Evolutionary conservation across 768 basidiomycete genomes (phyloP).

Genomic region (Termitomyces sp.): DNA sequence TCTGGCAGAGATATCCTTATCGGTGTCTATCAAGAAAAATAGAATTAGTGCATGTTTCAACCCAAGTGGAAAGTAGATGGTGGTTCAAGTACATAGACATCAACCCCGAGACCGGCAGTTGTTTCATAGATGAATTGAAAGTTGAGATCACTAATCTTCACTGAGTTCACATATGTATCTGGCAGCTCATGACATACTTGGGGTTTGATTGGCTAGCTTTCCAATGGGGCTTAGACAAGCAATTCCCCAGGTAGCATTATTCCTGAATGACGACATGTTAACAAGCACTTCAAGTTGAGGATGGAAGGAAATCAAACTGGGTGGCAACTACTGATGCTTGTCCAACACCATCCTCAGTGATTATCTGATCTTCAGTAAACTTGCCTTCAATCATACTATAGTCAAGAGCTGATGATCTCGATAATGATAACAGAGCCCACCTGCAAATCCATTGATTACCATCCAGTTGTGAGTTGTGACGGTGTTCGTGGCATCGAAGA

Average conservation of each 20-base stretch:
- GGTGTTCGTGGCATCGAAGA: too few species aligned
- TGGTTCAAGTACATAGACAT: constrained; percentile 35
- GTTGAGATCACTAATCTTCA: constrained; percentile 9
- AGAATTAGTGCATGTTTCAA: neutral
- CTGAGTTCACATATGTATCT: neutral
- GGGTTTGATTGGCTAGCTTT: constrained; percentile 19
- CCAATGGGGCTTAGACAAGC: constrained; percentile 22
- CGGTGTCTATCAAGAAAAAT: constrained; percentile 20
- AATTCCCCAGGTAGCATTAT: constrained; percentile 33
- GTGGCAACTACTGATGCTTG: constrained; percentile 16
- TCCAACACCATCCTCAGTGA: too few species aligned
- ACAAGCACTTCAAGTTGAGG: too few species aligned
- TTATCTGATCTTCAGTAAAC: constrained; percentile 14
- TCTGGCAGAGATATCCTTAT: neutral
- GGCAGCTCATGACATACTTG: neutral
- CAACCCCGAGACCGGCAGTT: constrained; percentile 16
- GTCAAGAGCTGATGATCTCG: neutral
- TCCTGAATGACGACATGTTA: constrained; percentile 13
- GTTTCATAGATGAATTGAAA: neutral
- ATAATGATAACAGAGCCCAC: constrained; percentile 10
- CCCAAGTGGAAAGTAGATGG: neutral
- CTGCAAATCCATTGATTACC: constrained; percentile 30
- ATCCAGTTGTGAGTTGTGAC: constrained; percentile 15
- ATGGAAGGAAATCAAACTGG: constrained; percentile 16
- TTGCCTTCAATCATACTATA: neutral